Evolutionary conservation across 139 green algal species (phyloP).

Genomic region (Chlorella sp.): DNA sequence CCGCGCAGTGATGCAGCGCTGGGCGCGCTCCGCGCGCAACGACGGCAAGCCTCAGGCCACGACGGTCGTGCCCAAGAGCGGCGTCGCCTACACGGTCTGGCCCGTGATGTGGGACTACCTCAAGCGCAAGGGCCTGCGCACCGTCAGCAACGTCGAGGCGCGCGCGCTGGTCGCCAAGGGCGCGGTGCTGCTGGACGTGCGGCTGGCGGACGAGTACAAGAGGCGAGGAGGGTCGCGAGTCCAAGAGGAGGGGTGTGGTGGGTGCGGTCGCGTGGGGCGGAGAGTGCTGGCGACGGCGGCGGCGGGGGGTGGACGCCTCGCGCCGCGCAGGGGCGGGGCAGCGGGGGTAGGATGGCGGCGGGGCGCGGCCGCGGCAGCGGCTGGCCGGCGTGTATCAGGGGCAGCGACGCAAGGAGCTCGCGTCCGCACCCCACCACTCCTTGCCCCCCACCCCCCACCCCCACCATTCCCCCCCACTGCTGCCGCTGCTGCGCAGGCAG

Average conservation of each 20-base stretch:
- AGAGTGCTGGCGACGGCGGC: too few relatives aligned
- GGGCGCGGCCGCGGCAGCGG: too few relatives aligned
- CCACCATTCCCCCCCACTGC: too few relatives aligned
- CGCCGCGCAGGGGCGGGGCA: too few relatives aligned
- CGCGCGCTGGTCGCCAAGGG: constrained; percentile 45
- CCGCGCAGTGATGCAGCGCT: constrained; percentile 18
- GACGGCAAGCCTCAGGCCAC: constrained; percentile 21
- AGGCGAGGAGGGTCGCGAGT: too few relatives aligned
- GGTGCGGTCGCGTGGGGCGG: neutral
- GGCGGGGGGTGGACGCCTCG: too few relatives aligned
- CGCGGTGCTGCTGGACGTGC: constrained; percentile 64
- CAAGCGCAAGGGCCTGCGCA: constrained; percentile 19
- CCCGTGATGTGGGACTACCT: constrained; percentile 40
- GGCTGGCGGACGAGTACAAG: constrained; percentile 37
- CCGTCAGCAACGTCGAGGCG: constrained; percentile 29
- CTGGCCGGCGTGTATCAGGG: too few relatives aligned
- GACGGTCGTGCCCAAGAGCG: constrained; percentile 32
- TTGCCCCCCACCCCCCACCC: too few relatives aligned
- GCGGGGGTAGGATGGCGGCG: too few relatives aligned
- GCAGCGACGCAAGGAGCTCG: too few relatives aligned
- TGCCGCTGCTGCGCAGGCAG: constrained; percentile 13
- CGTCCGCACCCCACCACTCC: too few relatives aligned
- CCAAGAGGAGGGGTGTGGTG: neutral
- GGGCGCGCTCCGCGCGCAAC: constrained; percentile 24
- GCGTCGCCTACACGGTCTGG: constrained; percentile 52